Base-by-base conservation (phyloP, 352 stramenopile genomes). In the Pythium dissimile region DNA sequence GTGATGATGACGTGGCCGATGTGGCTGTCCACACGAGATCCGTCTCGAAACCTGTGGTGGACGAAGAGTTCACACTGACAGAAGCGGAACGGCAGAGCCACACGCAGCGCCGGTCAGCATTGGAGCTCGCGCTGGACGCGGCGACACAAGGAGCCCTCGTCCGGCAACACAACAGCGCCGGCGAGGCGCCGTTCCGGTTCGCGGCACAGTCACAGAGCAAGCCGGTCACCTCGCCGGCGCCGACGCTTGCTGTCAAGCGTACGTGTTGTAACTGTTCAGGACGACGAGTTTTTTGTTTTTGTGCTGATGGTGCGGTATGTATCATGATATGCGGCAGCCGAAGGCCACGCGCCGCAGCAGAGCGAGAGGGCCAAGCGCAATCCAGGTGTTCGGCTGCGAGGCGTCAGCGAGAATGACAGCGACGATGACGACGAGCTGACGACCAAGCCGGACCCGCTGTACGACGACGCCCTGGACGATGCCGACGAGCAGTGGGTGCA, bases 401-500 rank as follows among this genome's bases (percentile, higher is more conserved):
- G 43, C 48, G 48, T 70, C 5, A 50, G 47, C 24, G 63, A 68
- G 15, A 47, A 54, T 8, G 54, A 69, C 20, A 63, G 54, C 13
- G 59, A 63, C 10, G 55, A 41, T 9, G 53, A 68, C 47, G 30
- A 60, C 16, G 54, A 68, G 32, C 21, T 54, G 11, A 42, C 28
- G 16, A 52, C 53, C 16, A 71, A 85, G 32, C 55, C 64, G 0
- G 81, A 91, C 63, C 71, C 67, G 37, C 64, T 91, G 42, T 91
- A 89, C 54, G 81, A 86, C 43, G 77, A 87, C 12, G 59, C 68
- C 16, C 52, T 80, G 21, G 81, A 91, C 39, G 79, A 86, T 32
- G 73, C 62, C 15, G 79, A 91, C 31, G 75, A 84, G 69, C 73
- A 87, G 13, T 91, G 78, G 78, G 78, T 91, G 28, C 66, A 84